A percentile compares a stretch with the other conserved stretches of the same genome.
Conservation (phyloP, 2,329 filamentous ascomycete species). For the Pyricularia sp. region DNA sequence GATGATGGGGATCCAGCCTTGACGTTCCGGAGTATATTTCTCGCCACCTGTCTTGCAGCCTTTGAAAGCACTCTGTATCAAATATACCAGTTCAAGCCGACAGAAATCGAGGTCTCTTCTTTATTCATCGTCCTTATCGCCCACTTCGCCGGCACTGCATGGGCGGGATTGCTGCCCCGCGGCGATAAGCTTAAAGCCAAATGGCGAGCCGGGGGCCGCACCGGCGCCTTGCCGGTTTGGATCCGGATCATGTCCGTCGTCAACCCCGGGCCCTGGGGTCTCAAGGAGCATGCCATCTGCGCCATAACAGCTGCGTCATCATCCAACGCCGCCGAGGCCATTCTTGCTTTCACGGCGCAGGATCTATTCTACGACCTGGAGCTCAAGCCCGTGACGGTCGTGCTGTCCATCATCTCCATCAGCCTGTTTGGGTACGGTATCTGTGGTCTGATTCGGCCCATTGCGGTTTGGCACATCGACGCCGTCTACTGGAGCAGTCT, state of each 20-base stretch:
- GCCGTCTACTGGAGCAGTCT: background rate
- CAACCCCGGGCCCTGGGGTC: slow-evolving; percentile 39
- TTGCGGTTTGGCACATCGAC: background rate
- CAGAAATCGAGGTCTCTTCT: background rate
- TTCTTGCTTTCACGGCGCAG: slow-evolving; percentile 36
- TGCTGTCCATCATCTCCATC: slow-evolving; percentile 42
- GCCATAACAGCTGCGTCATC: slow-evolving; percentile 44
- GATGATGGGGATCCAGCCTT: background rate
- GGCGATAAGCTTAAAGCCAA: background rate
- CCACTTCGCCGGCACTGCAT: background rate
- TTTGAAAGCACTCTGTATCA: background rate
- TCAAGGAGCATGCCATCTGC: slow-evolving; percentile 48
- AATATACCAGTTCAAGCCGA: background rate
- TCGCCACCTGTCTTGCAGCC: background rate
- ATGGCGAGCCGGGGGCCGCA: background rate
- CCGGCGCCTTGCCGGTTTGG: slow-evolving; percentile 21
- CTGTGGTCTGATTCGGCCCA: slow-evolving; percentile 10
- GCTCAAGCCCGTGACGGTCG: slow-evolving; percentile 32
- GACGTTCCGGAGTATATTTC: background rate
- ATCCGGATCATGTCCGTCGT: slow-evolving; percentile 33
- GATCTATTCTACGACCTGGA: slow-evolving; percentile 41
- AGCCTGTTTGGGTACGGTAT: slow-evolving; percentile 46
- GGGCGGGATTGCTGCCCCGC: background rate
- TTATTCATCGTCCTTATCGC: background rate
- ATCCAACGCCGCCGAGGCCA: slow-evolving; percentile 34